Percentiles rank a stretch among this genome's conserved stretches.
Conservation (phyloP, 768 basidiomycete species). For the Mycena rosella region DNA sequence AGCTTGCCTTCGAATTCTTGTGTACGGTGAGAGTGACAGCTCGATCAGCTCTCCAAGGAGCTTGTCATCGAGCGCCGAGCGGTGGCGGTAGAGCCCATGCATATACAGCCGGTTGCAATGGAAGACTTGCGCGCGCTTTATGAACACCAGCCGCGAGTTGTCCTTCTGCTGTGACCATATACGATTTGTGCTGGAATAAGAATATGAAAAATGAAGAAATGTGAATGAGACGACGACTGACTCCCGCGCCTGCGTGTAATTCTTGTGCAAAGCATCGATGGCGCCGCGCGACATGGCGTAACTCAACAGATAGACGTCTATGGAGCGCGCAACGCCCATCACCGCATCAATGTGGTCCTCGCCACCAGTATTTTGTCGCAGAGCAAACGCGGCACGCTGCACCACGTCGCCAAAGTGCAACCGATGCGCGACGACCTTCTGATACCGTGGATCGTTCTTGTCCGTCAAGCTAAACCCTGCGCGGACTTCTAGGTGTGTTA, state of each 20-base stretch:
- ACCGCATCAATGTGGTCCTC: slow-evolving; percentile 93
- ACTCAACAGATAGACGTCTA: slow-evolving; percentile 81
- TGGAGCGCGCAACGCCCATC: slow-evolving; percentile 75
- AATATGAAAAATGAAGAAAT: not conserved
- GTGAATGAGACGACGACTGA: slow-evolving; percentile 46
- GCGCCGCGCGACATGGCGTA: slow-evolving; percentile 73
- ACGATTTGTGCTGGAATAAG: slow-evolving; percentile 65
- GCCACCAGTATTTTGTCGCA: slow-evolving; percentile 71
- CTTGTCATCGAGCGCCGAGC: slow-evolving; percentile 80
- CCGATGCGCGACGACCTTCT: slow-evolving; percentile 68
- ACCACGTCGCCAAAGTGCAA: slow-evolving; percentile 75
- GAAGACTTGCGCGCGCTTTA: slow-evolving; percentile 85
- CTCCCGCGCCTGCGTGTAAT: slow-evolving; percentile 73
- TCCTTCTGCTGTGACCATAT: slow-evolving; percentile 79
- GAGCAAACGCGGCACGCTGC: slow-evolving; percentile 72
- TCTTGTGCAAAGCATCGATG: slow-evolving; percentile 76
- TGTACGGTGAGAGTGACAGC: slow-evolving; percentile 84
- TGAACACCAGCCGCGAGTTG: slow-evolving; percentile 78
- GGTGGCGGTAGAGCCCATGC: slow-evolving; percentile 79
- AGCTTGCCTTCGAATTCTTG: slow-evolving; percentile 68
- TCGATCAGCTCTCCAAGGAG: slow-evolving; percentile 78
- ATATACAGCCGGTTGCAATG: slow-evolving; percentile 83
- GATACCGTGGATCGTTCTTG: slow-evolving; percentile 80
- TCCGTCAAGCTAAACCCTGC: slow-evolving; percentile 84
- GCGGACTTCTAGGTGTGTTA: slow-evolving; percentile 72